Evolutionary conservation across 176 grass and related monocot genomes (phyloP), one percentile per base, ranked within the genome.

Genomic region (Saccharum spontaneum): DNA sequence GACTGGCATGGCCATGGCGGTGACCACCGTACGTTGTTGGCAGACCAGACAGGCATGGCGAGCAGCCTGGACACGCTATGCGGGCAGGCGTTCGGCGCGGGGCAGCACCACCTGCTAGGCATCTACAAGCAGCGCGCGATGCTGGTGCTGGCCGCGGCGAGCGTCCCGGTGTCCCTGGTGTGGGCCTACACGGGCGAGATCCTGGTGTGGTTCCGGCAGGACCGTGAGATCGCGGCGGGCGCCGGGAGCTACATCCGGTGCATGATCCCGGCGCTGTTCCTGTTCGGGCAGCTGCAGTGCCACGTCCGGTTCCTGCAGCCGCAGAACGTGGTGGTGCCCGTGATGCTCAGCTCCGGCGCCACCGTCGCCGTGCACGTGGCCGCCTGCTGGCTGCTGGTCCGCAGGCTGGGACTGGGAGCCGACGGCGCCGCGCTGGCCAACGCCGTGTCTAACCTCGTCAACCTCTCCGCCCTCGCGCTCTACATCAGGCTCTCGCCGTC

Each of bases 21-120:
- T 60, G 57, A 60, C 5, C 57, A 60, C 57, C 22, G 55, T 60
- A 3, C 20, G 20, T 23, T 60, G 22, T 60, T 59, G 55, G 59
- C 59, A 61, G 22, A 24, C 10, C 74, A 77, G 75, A 16, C 52
- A 26, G 75, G 75, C 33, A 61, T 77, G 75, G 33, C 33, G 33
- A 33, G 75, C 52, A 40, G 52, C 52, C 75, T 77, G 54, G 75
- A 77, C 75, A 77, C 75, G 34, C 52, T 92, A 8, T 92, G 86
- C 33, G 90, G 90, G 4, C 86, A 92, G 81, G 82, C 86, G 36
- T 88, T 79, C n/a, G 90, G 90, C 39, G 90, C 90, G 1, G 88
- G 69, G 48, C 55, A 70, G 41, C 73, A 79, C 31, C 43, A 76
- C 38, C 70, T 54, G 59, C 67, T 92, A 12, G 86, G 90, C 66